Conservation (phyloP, 1,284 basidiomycete genomes). For the Apiotrichum domesticum region DNA sequence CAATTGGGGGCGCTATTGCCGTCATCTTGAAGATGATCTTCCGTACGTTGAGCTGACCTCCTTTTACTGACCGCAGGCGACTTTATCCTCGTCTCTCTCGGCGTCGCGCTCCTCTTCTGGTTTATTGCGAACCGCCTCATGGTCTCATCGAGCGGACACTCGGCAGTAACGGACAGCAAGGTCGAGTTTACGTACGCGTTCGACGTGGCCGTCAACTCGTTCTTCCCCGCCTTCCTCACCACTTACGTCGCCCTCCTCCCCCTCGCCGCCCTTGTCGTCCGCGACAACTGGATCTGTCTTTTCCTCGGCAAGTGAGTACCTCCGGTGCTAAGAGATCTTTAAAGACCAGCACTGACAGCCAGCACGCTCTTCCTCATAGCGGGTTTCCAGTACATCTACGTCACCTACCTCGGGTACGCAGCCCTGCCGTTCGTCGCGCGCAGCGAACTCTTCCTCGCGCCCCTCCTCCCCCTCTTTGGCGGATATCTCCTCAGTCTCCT, state of each 20-base stretch:
- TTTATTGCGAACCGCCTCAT: conserved; percentile 68
- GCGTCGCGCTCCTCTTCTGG: conserved; percentile 74
- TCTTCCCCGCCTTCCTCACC: conserved; percentile 85
- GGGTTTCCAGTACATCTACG: conserved; percentile 80
- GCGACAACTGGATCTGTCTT: conserved; percentile 82
- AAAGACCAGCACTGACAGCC: background rate
- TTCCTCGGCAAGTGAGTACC: conserved; percentile 68
- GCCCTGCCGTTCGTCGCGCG: conserved; percentile 87
- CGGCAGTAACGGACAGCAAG: conserved; percentile 61
- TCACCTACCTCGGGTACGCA: conserved; percentile 76
- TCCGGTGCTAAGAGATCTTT: background rate
- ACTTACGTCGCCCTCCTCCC: conserved; percentile 80
- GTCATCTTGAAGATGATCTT: conserved; percentile 74
- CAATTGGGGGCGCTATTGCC: conserved; percentile 54
- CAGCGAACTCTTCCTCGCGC: conserved; percentile 76
- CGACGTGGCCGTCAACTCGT: conserved; percentile 89
- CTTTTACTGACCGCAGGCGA: conserved; percentile 49
- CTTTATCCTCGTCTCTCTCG: conserved; percentile 67
- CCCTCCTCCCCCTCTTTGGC: conserved; percentile 73
- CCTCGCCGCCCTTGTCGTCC: conserved; percentile 70
- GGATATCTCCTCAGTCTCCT: conserved; percentile 78
- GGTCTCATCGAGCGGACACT: conserved; percentile 58
- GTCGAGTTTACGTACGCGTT: conserved; percentile 92
- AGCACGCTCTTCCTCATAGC: conserved; percentile 76
- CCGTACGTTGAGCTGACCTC: conserved; percentile 42